phyloP scores from a whole-genome alignment of 176 grass and related monocot species.

The Raddia distichophylla region DNA sequence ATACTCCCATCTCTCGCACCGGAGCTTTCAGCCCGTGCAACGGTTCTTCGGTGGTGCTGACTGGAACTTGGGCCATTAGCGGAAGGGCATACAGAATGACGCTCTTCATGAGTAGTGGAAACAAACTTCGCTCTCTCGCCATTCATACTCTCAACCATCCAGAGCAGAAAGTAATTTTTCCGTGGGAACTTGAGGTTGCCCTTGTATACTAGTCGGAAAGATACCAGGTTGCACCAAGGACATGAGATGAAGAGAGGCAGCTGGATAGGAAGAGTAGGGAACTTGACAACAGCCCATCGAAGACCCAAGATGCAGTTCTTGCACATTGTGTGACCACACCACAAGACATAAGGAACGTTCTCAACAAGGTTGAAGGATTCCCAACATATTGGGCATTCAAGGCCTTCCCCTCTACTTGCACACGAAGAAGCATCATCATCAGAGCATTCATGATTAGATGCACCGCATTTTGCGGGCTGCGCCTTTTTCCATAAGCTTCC shows the following conservation, averaged over 20 bases:
- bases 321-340: constrained; percentile 98
- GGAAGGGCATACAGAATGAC: constrained; percentile 38
- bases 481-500: constrained; percentile 55
- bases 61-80: constrained; percentile 38
- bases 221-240: constrained; percentile 85
- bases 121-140: constrained; percentile 63
- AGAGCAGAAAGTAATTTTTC: constrained; percentile 91
- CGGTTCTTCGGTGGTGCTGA: constrained; percentile 47
- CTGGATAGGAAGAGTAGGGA: constrained; percentile 71
- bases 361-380: constrained; percentile 97
- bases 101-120: constrained; percentile 33
- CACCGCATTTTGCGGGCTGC: constrained; percentile 39
- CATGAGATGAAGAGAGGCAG: constrained; percentile 85
- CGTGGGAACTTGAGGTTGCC: constrained; percentile 78
- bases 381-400: constrained; percentile 94
- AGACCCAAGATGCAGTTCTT: constrained; percentile 90
- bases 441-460: constrained; percentile 59
- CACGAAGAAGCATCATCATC: constrained; percentile 94
- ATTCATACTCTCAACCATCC: constrained; percentile 97
- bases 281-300: constrained; percentile 85
- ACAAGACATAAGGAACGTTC: constrained; percentile 87
- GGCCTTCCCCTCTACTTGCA: constrained; percentile 72
- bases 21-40: constrained; percentile 2
- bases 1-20: constrained; percentile 23
- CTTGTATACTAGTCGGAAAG: constrained; percentile 78